phyloP scores from a whole-genome alignment of 1,284 basidiomycete genomes.

The Apiotrichum gracile region DNA sequence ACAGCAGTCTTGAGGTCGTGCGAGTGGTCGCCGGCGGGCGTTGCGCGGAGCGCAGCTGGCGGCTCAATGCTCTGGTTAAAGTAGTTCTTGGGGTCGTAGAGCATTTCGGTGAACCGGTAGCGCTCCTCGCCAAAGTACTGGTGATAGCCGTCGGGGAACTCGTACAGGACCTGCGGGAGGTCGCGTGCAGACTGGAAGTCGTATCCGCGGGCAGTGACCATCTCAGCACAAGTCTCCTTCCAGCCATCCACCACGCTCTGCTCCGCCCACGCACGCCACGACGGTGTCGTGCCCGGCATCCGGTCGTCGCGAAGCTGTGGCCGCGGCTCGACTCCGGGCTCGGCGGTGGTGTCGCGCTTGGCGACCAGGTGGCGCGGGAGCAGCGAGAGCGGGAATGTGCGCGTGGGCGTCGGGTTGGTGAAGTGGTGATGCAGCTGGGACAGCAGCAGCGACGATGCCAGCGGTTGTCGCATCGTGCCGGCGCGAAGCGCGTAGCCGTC shows the following conservation, averaged over 20 bases:
- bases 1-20: constrained; percentile 52
- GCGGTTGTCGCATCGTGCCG: constrained; percentile 49
- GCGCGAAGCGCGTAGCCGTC: constrained; percentile 97
- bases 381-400: constrained; percentile 38
- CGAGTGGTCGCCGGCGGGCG: constrained; percentile 53
- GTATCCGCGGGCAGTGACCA: constrained; percentile 48
- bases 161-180: constrained; percentile 55
- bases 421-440: constrained; percentile 44
- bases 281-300: constrained; percentile 63
- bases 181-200: constrained; percentile 33
- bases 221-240: constrained; percentile 80
- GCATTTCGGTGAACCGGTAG: constrained; percentile 77
- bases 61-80: constrained; percentile 48
- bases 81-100: constrained; percentile 74
- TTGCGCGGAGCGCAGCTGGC: constrained; percentile 33
- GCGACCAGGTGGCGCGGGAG: constrained; percentile 77
- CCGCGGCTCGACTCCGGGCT: constrained; percentile 59
- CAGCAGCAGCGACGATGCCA: constrained; percentile 40
- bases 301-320: constrained; percentile 70
- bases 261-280: constrained; percentile 79
- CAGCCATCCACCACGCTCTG: constrained; percentile 83
- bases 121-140: constrained; percentile 77
- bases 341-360: constrained; percentile 61
- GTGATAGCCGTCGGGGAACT: constrained; percentile 94
- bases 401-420: constrained; percentile 22